Evolutionary conservation across 2,329 filamentous ascomycete genomes (phyloP).

Genomic region (Arthrinium phaeospermum): DNA sequence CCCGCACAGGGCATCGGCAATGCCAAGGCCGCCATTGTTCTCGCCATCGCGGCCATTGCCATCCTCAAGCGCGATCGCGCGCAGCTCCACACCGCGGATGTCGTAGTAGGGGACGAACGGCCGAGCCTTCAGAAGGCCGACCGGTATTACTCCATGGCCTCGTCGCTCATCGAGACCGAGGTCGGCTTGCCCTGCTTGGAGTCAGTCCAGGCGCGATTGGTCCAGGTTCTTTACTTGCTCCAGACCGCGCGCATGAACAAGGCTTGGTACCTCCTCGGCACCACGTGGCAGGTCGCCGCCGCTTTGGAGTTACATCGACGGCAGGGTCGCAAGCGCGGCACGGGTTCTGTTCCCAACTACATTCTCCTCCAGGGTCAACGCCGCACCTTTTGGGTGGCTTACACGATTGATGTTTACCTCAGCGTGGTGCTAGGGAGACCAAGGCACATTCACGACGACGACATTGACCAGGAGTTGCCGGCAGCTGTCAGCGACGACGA

Average conservation of each 20-base stretch:
- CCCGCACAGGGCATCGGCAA: conserved; percentile 44
- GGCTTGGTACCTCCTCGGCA: conserved; percentile 66
- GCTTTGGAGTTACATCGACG: conserved; percentile 49
- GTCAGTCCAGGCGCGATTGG: conserved; percentile 61
- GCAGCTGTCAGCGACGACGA: conserved; percentile 61
- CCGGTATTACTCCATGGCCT: conserved; percentile 38
- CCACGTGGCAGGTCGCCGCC: conserved; percentile 57
- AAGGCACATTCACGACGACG: conserved; percentile 65
- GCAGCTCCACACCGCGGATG: neutral
- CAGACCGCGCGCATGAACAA: conserved; percentile 65
- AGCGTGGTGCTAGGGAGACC: conserved; percentile 68
- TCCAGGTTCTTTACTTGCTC: conserved; percentile 64
- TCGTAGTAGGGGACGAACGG: neutral
- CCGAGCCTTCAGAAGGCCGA: conserved; percentile 22
- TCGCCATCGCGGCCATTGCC: conserved; percentile 55
- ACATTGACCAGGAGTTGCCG: conserved; percentile 67
- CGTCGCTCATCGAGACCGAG: conserved; percentile 50
- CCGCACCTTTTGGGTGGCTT: conserved; percentile 65
- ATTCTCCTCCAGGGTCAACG: conserved; percentile 51
- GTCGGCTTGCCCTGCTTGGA: conserved; percentile 59
- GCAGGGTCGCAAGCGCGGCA: conserved; percentile 23
- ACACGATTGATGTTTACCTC: conserved; percentile 67
- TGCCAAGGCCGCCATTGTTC: conserved; percentile 52
- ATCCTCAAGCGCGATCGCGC: conserved; percentile 42
- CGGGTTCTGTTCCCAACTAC: conserved; percentile 39